Evolutionary conservation across 108 stramenopile genomes (phyloP), one percentile per base, ranked within the genome.

Genomic region (Cylindrotheca fusiformis): DNA sequence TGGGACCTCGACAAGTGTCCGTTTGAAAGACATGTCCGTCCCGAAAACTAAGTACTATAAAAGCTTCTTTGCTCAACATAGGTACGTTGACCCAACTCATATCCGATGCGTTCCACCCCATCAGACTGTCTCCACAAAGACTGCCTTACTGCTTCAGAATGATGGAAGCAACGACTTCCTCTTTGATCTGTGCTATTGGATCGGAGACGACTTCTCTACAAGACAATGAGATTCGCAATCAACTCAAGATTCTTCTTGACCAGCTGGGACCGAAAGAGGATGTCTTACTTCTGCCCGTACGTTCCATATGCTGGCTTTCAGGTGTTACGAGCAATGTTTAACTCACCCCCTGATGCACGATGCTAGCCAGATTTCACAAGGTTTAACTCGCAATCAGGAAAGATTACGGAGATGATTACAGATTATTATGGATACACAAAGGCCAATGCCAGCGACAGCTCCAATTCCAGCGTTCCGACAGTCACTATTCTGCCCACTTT

Each of bases 401-500:
- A 70, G 61, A 83, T 96, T 25, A 94, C 95, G 0, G 62, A 67
- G 46, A 77, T 87, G 48, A 79, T 95, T 55, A 76, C 89, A 50
- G 89, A 92, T 65, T 88, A 95, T 63, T 97, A 95, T 72, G 80
- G 88, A 14, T 82, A 77, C 59, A 77, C 78, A 24, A 30, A 31
- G 46, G 6, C 14, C 32, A 49, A 52, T 28, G 29, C 52, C 3
- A 52, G 33, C 17, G 48, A 63, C 50, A 30, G 46, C 46, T 25
- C 26, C 26, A 19, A 29, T 20, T 0, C 32, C 2, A 19, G 26
- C 31, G 20, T 20, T 46, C 24, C 80, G 79, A 2, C 49, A 67
- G 32, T 81, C 87, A 30, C 73, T 88, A 69, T 90, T 96, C 53
- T 97, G 51, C 97, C 97, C 2, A 94, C 97, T 4, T 64, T 97